phyloP scores from a whole-genome alignment of 2,329 filamentous ascomycete genomes.

The Zelopaecilomyces penicillatus region DNA sequence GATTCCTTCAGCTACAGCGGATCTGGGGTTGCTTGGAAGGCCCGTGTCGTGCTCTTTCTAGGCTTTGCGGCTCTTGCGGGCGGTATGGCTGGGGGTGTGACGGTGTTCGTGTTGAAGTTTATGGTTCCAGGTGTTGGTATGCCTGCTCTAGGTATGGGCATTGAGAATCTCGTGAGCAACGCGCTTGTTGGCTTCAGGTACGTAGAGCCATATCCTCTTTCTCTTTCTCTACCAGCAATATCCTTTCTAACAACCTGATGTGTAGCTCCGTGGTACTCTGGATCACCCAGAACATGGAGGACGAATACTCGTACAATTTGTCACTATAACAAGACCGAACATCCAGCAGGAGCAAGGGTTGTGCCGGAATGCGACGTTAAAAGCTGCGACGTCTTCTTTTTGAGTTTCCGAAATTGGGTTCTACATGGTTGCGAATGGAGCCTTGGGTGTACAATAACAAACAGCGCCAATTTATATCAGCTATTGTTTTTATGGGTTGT shows the following conservation, averaged over 20 bases:
- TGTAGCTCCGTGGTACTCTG: slow-evolving; percentile 54
- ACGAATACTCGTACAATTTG: slow-evolving; percentile 62
- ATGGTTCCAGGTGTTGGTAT: slow-evolving; percentile 48
- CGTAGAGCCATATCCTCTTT: slow-evolving; percentile 14
- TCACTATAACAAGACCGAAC: slow-evolving; percentile 36
- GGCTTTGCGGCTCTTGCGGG: slow-evolving; percentile 58
- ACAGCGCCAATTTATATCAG: too few relatives aligned
- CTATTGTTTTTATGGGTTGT: too few relatives aligned
- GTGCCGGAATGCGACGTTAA: too few relatives aligned
- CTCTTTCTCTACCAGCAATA: neutral
- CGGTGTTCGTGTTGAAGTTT: slow-evolving; percentile 59
- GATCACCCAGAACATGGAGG: slow-evolving; percentile 66
- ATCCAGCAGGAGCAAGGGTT: too few relatives aligned
- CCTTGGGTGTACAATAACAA: too few relatives aligned
- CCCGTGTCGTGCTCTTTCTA: slow-evolving; percentile 57
- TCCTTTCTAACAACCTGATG: slow-evolving; percentile 10
- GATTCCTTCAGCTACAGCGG: slow-evolving; percentile 57
- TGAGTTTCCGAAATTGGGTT: too few relatives aligned
- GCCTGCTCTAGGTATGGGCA: slow-evolving; percentile 55
- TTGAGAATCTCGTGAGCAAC: slow-evolving; percentile 59
- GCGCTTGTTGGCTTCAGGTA: slow-evolving; percentile 53
- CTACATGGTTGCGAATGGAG: too few relatives aligned
- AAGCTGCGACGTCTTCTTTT: too few relatives aligned
- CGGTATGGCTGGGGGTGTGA: slow-evolving; percentile 62
- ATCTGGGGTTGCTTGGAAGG: slow-evolving; percentile 59